Evolutionary conservation across 148 eudicot species (phyloP).

Genomic region (Chenopodium quinoa): DNA sequence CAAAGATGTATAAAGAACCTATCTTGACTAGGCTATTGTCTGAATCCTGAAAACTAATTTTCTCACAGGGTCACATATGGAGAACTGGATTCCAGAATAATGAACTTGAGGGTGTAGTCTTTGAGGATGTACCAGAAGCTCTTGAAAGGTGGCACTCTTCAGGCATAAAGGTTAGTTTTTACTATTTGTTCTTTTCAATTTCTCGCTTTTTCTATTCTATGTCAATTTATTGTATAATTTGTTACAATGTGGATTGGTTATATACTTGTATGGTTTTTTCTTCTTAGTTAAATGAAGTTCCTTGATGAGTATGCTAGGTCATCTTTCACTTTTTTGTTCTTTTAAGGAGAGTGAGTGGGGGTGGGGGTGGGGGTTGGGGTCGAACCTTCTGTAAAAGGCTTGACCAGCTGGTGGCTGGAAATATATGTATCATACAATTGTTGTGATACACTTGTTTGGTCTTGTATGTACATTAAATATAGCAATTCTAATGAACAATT

Average conservation of each 20-base stretch:
- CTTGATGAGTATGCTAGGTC: not conserved
- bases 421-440: not conserved
- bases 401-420: not conserved
- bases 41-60: constrained; percentile 15
- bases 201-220: not conserved
- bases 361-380: no score
- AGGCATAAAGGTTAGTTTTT: constrained; percentile 62
- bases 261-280: not conserved
- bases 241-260: not conserved
- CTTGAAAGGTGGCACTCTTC: constrained; percentile 83
- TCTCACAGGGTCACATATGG: constrained; percentile 89
- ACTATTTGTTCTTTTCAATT: not conserved
- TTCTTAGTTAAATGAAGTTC: not conserved
- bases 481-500: not conserved
- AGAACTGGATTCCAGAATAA: constrained; percentile 72
- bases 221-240: not conserved
- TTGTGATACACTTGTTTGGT: not conserved
- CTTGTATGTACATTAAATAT: not conserved
- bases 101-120: constrained; percentile 71
- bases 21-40: not conserved
- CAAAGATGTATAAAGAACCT: not conserved
- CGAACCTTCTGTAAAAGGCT: not conserved
- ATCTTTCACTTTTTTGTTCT: constrained; percentile 4
- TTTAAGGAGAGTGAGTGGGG: not conserved
- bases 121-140: constrained; percentile 87